Percentiles rank a stretch among this genome's conserved stretches.
These are phyloP conservation scores for Citeromyces nyonsensis DNA, from an alignment of 805 yeast species.

Conservation along the genomic window DNA sequence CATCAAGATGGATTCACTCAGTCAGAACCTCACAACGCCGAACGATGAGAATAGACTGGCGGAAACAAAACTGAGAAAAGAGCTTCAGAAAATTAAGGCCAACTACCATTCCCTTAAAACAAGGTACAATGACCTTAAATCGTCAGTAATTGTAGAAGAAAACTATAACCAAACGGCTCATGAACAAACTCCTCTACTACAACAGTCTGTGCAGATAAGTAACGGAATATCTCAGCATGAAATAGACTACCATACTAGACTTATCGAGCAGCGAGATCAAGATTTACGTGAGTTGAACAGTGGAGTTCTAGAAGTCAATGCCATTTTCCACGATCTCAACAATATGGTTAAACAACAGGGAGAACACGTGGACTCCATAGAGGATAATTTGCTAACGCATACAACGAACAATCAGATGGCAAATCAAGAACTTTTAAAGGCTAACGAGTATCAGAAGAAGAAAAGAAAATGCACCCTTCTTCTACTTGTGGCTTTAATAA, in stretches of 20 bases:
- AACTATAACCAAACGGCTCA: constrained; percentile 5
- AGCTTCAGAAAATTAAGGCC: constrained; percentile 34
- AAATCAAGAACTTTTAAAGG: constrained; percentile 50
- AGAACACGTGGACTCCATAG: constrained; percentile 68
- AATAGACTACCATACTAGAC: constrained; percentile 43
- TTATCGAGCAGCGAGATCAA: constrained; percentile 58
- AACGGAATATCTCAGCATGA: constrained; percentile 23
- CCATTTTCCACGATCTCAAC: constrained; percentile 72
- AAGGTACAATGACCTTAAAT: constrained; percentile 32
- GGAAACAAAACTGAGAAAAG: constrained; percentile 36
- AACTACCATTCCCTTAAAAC: constrained; percentile 25
- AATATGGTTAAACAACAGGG: constrained; percentile 76
- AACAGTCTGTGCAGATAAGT: constrained; percentile 5
- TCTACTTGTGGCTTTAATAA: constrained; percentile 37
- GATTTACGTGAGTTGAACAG: constrained; percentile 60
- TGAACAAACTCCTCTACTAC: constrained; percentile 1
- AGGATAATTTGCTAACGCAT: constrained; percentile 55
- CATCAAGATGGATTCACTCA: background rate
- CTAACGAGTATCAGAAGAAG: constrained; percentile 57
- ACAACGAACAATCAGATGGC: constrained; percentile 58
- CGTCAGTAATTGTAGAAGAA: constrained; percentile 19
- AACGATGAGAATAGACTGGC: constrained; percentile 15
- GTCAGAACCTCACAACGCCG: constrained; percentile 1
- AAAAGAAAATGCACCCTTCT: constrained; percentile 67
- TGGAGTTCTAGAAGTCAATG: constrained; percentile 74